Percentiles rank a stretch among this genome's conserved stretches.
These are phyloP conservation scores for Alternaria tenuissima DNA, from an alignment of 2,329 filamentous ascomycete species.

Conservation along the genomic window DNA sequence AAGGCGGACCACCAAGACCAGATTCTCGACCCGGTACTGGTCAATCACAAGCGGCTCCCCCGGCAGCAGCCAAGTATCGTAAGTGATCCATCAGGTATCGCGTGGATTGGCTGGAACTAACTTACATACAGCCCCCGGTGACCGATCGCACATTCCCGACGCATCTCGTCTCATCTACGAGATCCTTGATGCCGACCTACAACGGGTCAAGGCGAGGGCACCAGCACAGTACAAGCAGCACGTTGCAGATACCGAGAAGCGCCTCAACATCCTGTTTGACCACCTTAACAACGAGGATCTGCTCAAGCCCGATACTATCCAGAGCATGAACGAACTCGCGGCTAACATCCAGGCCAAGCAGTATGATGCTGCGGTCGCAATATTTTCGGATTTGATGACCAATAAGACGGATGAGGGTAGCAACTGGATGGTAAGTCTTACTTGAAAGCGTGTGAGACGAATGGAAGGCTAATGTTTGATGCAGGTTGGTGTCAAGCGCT, in stretches of 20 bases:
- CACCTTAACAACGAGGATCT: slow-evolving; percentile 96
- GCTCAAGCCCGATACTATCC: slow-evolving; percentile 79
- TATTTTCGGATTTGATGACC: slow-evolving; percentile 58
- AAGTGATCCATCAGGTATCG: slow-evolving; percentile 49
- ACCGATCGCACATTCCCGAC: slow-evolving; percentile 86
- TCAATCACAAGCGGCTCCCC: slow-evolving; percentile 58
- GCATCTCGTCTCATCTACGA: slow-evolving; percentile 81
- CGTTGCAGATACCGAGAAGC: slow-evolving; percentile 92
- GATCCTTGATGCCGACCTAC: slow-evolving; percentile 82
- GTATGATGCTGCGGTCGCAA: slow-evolving; percentile 55
- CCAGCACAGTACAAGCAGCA: slow-evolving; percentile 87
- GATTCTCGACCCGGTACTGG: slow-evolving; percentile 57
- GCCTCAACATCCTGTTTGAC: slow-evolving; percentile 92
- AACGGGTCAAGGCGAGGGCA: slow-evolving; percentile 84
- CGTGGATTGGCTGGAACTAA: slow-evolving; percentile 27
- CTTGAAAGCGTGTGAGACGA: neutral
- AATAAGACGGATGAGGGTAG: slow-evolving; percentile 59
- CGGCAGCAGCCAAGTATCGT: slow-evolving; percentile 73
- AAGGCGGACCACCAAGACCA: slow-evolving; percentile 51
- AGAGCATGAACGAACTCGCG: slow-evolving; percentile 67
- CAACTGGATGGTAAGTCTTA: slow-evolving; percentile 60
- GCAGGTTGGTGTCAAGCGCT: slow-evolving; percentile 49
- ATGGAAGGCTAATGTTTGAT: slow-evolving; percentile 12
- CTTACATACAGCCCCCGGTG: slow-evolving; percentile 66
- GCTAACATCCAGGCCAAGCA: slow-evolving; percentile 52